phyloP scores from a whole-genome alignment of 441 rosid species.

The Dalechampia spathulata region DNA sequence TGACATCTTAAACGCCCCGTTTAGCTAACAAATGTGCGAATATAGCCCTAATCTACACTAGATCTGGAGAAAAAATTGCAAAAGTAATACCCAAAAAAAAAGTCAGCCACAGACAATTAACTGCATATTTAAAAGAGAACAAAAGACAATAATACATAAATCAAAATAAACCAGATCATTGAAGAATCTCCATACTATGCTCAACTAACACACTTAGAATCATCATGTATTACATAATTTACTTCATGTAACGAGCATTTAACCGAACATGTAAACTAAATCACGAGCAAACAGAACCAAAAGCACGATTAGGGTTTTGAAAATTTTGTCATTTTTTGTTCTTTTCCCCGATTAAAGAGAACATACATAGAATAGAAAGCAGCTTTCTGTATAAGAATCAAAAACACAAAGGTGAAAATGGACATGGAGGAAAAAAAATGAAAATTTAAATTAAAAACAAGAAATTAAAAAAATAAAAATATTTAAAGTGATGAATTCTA shows the following conservation, averaged over 20 bases:
- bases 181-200: too few relatives aligned
- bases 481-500: constrained; percentile 34
- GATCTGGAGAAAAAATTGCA: constrained; percentile 48
- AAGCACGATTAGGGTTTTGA: constrained; percentile 36
- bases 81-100: constrained; percentile 10
- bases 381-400: too few relatives aligned
- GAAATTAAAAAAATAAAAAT: constrained; percentile 3
- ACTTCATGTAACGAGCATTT: constrained; percentile 13
- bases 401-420: constrained; percentile 20
- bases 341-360: too few relatives aligned
- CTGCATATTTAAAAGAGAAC: neutral
- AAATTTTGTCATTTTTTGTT: too few relatives aligned
- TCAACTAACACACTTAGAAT: constrained; percentile 11
- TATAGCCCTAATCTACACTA: constrained; percentile 31
- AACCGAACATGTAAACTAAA: too few relatives aligned
- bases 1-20: constrained; percentile 59
- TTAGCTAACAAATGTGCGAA: constrained; percentile 25
- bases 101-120: constrained; percentile 22
- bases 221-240: constrained; percentile 15
- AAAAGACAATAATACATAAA: neutral
- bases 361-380: too few relatives aligned
- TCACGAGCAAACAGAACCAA: too few relatives aligned
- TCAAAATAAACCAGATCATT: constrained; percentile 33
- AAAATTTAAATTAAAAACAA: constrained; percentile 19
- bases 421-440: constrained; percentile 10